Conservation (phyloP, 2,329 filamentous ascomycete genomes). For the Colletotrichum sublineola region DNA sequence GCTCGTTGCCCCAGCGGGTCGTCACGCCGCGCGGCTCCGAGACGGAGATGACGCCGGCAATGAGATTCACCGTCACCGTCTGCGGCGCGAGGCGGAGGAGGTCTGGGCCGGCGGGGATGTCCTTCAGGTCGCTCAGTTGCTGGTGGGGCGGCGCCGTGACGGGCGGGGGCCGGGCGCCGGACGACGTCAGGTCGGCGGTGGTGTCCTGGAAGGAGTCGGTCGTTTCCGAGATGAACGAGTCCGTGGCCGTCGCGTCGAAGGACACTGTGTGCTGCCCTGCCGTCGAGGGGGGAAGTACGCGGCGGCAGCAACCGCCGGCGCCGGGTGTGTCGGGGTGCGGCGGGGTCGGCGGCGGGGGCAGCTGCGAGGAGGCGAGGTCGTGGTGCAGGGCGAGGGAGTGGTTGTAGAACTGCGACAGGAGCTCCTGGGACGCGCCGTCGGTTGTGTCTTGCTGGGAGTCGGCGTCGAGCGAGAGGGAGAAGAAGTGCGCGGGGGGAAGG, state of each 20-base stretch:
- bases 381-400: constrained; percentile 81
- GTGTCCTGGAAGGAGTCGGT: constrained; percentile 47
- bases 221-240: constrained; percentile 56
- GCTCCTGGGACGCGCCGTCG: constrained; percentile 23
- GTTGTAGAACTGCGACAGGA: constrained; percentile 78
- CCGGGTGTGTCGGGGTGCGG: constrained; percentile 21
- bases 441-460: constrained; percentile 28
- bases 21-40: constrained; percentile 75
- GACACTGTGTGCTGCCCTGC: constrained; percentile 22
- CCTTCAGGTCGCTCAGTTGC: constrained; percentile 73
- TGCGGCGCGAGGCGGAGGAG: constrained; percentile 79
- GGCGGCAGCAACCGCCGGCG: background rate
- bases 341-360: constrained; percentile 47
- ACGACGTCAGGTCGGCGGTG: constrained; percentile 28
- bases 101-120: constrained; percentile 76
- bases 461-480: constrained; percentile 55
- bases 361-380: constrained; percentile 73
- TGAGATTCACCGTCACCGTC: constrained; percentile 84
- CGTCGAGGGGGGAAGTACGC: constrained; percentile 16
- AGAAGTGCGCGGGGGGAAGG: constrained; percentile 57
- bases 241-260: constrained; percentile 44
- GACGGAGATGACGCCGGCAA: constrained; percentile 84
- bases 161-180: constrained; percentile 46
- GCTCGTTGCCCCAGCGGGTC: constrained; percentile 72
- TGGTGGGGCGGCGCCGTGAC: constrained; percentile 47